phyloP scores from a whole-genome alignment of 106 monocot genomes.

The Apostasia shenzhenica region DNA sequence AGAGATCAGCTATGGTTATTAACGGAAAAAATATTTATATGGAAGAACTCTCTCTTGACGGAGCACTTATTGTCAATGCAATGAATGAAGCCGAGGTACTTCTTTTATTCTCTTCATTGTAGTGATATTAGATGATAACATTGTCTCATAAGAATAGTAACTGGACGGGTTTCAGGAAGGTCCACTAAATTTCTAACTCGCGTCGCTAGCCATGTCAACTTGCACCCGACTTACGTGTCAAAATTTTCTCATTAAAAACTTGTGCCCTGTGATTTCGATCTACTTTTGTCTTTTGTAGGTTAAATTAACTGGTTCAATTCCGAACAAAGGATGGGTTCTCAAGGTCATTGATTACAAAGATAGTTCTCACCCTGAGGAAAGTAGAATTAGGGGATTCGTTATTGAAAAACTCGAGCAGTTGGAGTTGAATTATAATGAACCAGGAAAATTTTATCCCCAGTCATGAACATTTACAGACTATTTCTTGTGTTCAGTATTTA shows the following conservation, averaged over 20 bases:
- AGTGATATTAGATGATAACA: background rate
- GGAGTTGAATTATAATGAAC: slow-evolving; percentile 41
- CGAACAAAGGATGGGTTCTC: slow-evolving; percentile 76
- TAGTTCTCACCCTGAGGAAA: slow-evolving; percentile 53
- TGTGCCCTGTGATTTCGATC: background rate
- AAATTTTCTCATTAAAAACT: background rate
- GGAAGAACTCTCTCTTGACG: slow-evolving; percentile 63
- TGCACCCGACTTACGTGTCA: background rate
- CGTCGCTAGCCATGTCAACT: background rate
- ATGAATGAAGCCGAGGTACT: slow-evolving; percentile 50
- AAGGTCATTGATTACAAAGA: slow-evolving; percentile 70
- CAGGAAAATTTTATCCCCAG: slow-evolving; percentile 27
- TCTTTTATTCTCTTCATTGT: background rate
- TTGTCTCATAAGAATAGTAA: background rate
- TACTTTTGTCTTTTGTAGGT: slow-evolving; percentile 32
- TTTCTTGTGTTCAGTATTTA: too few relatives aligned
- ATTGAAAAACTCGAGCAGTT: slow-evolving; percentile 69
- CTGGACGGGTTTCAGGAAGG: background rate
- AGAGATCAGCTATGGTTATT: slow-evolving; percentile 65
- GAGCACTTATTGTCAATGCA: slow-evolving; percentile 54
- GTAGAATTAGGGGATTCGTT: slow-evolving; percentile 63
- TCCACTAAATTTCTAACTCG: too few relatives aligned
- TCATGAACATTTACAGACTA: background rate
- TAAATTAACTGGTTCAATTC: slow-evolving; percentile 50
- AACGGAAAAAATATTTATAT: slow-evolving; percentile 54